Conservation (phyloP, 2,329 filamentous ascomycete species). For the Fusarium xylarioides region DNA sequence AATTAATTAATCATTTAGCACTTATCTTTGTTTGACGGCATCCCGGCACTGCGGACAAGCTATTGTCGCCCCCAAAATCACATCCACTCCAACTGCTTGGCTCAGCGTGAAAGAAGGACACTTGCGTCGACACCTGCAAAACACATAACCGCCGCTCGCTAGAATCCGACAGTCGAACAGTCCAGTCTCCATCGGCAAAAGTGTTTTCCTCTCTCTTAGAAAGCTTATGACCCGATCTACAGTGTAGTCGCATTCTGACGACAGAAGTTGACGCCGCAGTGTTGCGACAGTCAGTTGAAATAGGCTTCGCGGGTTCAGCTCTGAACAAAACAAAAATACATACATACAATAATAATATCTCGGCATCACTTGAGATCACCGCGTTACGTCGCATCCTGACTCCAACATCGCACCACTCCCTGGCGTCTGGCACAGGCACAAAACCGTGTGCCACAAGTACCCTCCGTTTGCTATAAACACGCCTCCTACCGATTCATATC, state of each 20-base stretch:
- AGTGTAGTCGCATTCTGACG: not conserved
- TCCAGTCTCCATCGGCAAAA: conserved; percentile 7
- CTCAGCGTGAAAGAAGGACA: conserved; percentile 13
- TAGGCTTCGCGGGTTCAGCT: conserved; percentile 8
- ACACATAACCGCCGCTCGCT: conserved; percentile 28
- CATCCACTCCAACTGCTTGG: conserved; percentile 31
- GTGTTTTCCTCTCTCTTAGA: not conserved
- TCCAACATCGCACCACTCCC: conserved; percentile 31
- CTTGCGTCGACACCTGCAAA: conserved; percentile 26
- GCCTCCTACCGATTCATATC: conserved; percentile 33
- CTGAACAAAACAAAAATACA: conserved; percentile 17
- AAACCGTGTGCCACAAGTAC: conserved; percentile 32
- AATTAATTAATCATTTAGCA: not conserved
- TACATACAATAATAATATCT: conserved; percentile 31
- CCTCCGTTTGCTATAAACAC: conserved; percentile 19
- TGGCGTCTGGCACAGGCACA: conserved; percentile 29
- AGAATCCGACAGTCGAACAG: not conserved
- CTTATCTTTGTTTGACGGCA: conserved; percentile 13
- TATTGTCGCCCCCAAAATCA: conserved; percentile 29
- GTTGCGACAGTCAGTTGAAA: not conserved
- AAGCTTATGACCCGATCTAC: not conserved
- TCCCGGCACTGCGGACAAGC: conserved; percentile 35
- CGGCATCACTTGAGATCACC: conserved; percentile 30
- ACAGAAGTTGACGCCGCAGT: not conserved
- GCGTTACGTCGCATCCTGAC: conserved; percentile 27